Conservation (phyloP, 805 yeast species). For the Monosporozyma aerobia region DNA sequence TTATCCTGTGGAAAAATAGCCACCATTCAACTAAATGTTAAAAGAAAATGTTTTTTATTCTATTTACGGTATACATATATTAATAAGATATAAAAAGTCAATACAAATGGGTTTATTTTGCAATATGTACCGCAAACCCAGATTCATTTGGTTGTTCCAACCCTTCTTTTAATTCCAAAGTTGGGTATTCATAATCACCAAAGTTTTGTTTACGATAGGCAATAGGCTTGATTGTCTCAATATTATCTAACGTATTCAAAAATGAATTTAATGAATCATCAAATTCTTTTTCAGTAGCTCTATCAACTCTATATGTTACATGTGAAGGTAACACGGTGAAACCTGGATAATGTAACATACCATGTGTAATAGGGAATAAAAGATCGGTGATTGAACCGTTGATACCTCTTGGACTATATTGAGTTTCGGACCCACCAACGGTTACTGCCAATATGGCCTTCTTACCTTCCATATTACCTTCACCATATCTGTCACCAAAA, state of each 20-base stretch:
- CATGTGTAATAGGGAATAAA: constrained; percentile 19
- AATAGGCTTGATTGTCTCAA: constrained; percentile 9
- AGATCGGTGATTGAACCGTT: constrained; percentile 17
- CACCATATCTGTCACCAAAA: constrained; percentile 16
- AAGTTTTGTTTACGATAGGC: constrained; percentile 13
- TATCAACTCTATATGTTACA: constrained; percentile 8
- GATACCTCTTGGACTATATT: constrained; percentile 15
- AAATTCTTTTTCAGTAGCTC: constrained; percentile 5
- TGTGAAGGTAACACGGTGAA: constrained; percentile 17
- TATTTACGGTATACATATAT: too few species aligned
- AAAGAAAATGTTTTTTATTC: too few species aligned
- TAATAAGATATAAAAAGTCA: too few species aligned
- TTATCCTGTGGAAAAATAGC: too few species aligned
- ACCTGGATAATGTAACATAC: constrained; percentile 17
- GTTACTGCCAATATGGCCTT: constrained; percentile 9
- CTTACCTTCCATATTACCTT: constrained; percentile 18
- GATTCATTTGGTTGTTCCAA: constrained; percentile 8
- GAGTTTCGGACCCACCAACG: constrained; percentile 10
- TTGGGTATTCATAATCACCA: constrained; percentile 16
- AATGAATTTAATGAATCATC: background rate
- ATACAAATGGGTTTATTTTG: background rate
- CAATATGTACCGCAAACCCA: constrained; percentile 12
- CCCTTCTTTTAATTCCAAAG: constrained; percentile 10
- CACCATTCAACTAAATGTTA: too few species aligned
- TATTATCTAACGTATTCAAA: constrained; percentile 2